phyloP scores from a whole-genome alignment of 345 rosid species.

The Trapa incisa region DNA sequence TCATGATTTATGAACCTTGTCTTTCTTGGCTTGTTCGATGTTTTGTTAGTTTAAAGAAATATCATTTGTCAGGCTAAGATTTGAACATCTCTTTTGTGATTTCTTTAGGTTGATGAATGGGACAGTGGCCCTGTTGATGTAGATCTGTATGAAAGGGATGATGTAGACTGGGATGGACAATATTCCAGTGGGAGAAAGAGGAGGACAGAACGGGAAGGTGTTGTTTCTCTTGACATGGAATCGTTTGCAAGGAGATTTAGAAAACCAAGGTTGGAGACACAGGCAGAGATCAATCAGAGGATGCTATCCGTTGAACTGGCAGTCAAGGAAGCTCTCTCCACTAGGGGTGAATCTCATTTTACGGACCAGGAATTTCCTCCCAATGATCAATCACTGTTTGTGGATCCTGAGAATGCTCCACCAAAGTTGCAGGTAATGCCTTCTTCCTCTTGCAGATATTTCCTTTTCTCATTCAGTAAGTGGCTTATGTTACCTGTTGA shows the following conservation, averaged over 20 bases:
- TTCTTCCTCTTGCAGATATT: constrained; percentile 9
- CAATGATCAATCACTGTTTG: constrained; percentile 68
- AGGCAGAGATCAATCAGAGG: constrained; percentile 84
- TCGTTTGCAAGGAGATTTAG: constrained; percentile 86
- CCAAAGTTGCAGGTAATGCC: constrained; percentile 71
- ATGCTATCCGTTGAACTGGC: constrained; percentile 98
- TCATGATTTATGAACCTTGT: not conserved
- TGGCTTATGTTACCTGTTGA: constrained; percentile 16
- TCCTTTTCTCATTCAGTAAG: constrained; percentile 8
- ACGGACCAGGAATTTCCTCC: constrained; percentile 99
- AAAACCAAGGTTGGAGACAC: constrained; percentile 90
- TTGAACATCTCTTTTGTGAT: constrained; percentile 4
- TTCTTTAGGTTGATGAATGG: constrained; percentile 86
- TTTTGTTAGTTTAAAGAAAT: not conserved
- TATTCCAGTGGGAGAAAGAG: constrained; percentile 94
- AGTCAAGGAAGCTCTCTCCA: constrained; percentile 87
- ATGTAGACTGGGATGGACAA: constrained; percentile 98
- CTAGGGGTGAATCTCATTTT: constrained; percentile 74
- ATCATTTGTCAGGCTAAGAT: no score
- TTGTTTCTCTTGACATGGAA: constrained; percentile 50
- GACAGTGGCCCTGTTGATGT: constrained; percentile 97
- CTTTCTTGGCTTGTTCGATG: not conserved
- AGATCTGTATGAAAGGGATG: constrained; percentile 94
- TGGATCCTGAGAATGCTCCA: constrained; percentile 78
- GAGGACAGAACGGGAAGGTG: constrained; percentile 67